A percentile compares a stretch with the other conserved stretches of the same genome.
Evolutionary conservation across 164 flowering plant genomes (phyloP).

Genomic region (Platanus orientalis): DNA sequence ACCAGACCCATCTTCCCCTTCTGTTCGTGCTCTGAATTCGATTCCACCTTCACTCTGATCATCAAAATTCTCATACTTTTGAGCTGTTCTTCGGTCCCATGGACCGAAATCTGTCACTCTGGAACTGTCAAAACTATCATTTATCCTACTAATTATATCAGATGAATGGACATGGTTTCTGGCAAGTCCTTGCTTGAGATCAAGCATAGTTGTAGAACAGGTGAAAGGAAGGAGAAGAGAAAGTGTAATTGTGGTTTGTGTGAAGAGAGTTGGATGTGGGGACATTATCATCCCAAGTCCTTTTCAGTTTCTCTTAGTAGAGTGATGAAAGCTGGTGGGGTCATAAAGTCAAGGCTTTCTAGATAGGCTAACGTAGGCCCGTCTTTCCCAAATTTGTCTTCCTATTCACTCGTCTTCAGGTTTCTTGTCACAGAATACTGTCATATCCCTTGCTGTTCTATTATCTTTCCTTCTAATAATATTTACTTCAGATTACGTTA

Average conservation of each 20-base stretch:
- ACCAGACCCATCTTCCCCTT: slow-evolving; percentile 26
- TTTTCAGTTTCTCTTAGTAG: no score
- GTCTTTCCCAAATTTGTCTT: no score
- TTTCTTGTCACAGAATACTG: no score
- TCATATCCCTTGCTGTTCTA: no score
- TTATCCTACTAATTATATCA: background rate
- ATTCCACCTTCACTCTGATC: slow-evolving; percentile 3
- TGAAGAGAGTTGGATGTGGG: background rate
- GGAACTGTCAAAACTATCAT: background rate
- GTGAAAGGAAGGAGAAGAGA: background rate
- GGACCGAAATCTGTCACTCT: background rate
- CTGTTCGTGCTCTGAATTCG: slow-evolving; percentile 16
- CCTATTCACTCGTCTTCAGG: no score
- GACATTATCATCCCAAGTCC: background rate
- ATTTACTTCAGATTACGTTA: no score
- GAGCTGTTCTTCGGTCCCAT: background rate
- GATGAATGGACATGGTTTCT: slow-evolving; percentile 10
- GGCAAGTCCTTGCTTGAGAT: slow-evolving; percentile 6
- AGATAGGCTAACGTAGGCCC: no score
- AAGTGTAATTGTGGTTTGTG: background rate
- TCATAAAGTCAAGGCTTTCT: no score
- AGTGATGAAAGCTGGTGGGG: no score
- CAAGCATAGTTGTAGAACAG: slow-evolving; percentile 2
- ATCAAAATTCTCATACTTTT: background rate
- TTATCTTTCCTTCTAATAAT: no score